Evolutionary conservation across 2,329 filamentous ascomycete genomes (phyloP), one percentile per base, ranked within the genome.

Genomic region (Pseudogymnoascus sp.): DNA sequence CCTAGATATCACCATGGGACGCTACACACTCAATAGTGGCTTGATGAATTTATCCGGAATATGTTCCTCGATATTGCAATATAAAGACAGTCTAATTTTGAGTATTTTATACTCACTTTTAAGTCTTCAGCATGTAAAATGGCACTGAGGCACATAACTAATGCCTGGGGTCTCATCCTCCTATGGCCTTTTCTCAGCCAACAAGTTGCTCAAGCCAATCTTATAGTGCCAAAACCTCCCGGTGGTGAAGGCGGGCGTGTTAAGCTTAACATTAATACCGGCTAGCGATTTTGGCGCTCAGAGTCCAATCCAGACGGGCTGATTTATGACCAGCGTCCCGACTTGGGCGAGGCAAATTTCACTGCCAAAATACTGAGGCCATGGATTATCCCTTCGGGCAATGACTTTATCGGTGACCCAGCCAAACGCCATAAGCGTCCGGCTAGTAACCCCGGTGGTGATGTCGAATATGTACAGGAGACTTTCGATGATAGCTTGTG

Each of bases 341-440:
- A 52, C 26, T 12, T 52, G 45, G 45, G 45, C 23, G 45, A 30
- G 45, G 45, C 26, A 15, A 52, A 52, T 30, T 52, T 52, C 23
- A 52, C 45, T 18, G 45, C 45, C 9, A 30, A 52, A 52, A 52
- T 66, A 1, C 65, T 77, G 13, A 76, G 75, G 62, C 65, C 68
- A 9, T 77, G 74, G 74, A 74, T 76, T 6, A 67, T 76, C 7
- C 74, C 74, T 13, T 71, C 69, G 1, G 74, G 67, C 2, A 77
- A 77, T 63, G 66, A 73, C 35, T 76, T 75, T 64, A 74, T 76
- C 57, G 66, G 56, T 2, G 70, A 71, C 55, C 64, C 67, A 5
- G 69, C 45, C 15, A 52, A 52, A 18, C 45, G 66, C 60, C 65
- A 75, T 61, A 55, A 70, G 13, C 65, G 69, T 2, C 74, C 74